Percentiles rank a stretch among this genome's conserved stretches.
Evolutionary conservation across 495 filamentous ascomycete species (phyloP).

Genomic region (Aspergillus bridgeri): DNA sequence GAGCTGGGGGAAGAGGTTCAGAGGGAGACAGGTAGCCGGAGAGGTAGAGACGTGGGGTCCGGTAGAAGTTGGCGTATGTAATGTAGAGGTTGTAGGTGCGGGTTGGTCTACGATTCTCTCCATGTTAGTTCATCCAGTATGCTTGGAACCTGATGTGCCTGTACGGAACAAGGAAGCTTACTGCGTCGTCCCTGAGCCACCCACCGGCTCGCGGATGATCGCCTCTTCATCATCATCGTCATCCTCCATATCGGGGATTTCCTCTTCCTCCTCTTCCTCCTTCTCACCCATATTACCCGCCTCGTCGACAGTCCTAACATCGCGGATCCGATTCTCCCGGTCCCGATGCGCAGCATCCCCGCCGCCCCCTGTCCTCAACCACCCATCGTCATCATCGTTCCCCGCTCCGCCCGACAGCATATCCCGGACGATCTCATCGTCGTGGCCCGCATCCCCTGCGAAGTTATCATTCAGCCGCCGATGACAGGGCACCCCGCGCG

Average conservation of each 20-base stretch:
- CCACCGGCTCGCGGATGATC: constrained; percentile 78
- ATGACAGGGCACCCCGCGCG: constrained; percentile 89
- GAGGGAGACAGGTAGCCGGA: constrained; percentile 82
- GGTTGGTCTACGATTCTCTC: constrained; percentile 55
- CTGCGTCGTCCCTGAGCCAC: constrained; percentile 58
- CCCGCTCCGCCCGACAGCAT: constrained; percentile 56
- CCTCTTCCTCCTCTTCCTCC: constrained; percentile 73
- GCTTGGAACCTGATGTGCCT: neutral
- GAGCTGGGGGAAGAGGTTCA: constrained; percentile 77
- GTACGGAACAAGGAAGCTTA: constrained; percentile 42
- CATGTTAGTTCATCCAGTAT: constrained; percentile 1
- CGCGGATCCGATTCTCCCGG: constrained; percentile 67
- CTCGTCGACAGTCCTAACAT: constrained; percentile 85
- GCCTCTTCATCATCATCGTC: constrained; percentile 96
- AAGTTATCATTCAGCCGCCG: constrained; percentile 90
- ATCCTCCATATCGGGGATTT: constrained; percentile 98
- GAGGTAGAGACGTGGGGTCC: constrained; percentile 92
- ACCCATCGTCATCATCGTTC: constrained; percentile 77
- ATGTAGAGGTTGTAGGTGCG: constrained; percentile 98
- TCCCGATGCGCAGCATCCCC: constrained; percentile 45
- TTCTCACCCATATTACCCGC: constrained; percentile 67
- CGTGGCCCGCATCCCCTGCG: constrained; percentile 77
- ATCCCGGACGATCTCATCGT: constrained; percentile 80
- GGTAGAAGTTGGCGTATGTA: constrained; percentile 94
- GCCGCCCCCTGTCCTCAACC: constrained; percentile 79